Evolutionary conservation across 139 green algal species (phyloP).

Genomic region (Edaphochlamys debaryana): DNA sequence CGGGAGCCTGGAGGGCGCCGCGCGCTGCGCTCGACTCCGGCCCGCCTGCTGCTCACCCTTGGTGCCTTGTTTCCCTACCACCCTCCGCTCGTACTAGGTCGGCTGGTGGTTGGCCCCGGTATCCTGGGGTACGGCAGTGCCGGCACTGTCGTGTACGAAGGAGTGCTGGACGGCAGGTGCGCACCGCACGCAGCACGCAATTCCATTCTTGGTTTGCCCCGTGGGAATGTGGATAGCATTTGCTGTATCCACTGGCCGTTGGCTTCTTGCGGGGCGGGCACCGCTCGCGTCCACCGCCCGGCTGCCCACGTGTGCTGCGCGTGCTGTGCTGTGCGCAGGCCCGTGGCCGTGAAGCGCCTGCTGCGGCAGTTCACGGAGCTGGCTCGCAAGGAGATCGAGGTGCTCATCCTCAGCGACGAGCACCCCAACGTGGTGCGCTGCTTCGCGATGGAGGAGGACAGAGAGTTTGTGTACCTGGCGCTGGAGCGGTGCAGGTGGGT

Average conservation of each 20-base stretch:
- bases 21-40: too few species aligned
- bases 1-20: too few species aligned
- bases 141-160: slow-evolving; percentile 91
- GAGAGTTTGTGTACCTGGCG: slow-evolving; percentile 97
- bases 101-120: slow-evolving; percentile 69
- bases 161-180: slow-evolving; percentile 75
- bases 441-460: slow-evolving; percentile 98
- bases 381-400: slow-evolving; percentile 92
- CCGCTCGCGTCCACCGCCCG: too few species aligned
- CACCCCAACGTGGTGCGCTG: slow-evolving; percentile 93
- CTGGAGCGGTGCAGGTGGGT: slow-evolving; percentile 85
- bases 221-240: too few species aligned
- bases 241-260: too few species aligned
- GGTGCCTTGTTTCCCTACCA: too few species aligned
- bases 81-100: slow-evolving; percentile 20
- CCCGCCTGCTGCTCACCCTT: too few species aligned
- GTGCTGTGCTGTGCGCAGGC: too few species aligned
- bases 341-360: slow-evolving; percentile 92
- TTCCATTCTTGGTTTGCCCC: too few species aligned
- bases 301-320: too few species aligned
- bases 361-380: slow-evolving; percentile 88
- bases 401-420: slow-evolving; percentile 94
- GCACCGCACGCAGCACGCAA: too few species aligned
- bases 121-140: slow-evolving; percentile 75
- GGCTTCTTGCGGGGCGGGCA: too few species aligned